Evolutionary conservation across 2,329 filamentous ascomycete genomes (phyloP).

Genomic region (Ascosphaera aggregata): DNA sequence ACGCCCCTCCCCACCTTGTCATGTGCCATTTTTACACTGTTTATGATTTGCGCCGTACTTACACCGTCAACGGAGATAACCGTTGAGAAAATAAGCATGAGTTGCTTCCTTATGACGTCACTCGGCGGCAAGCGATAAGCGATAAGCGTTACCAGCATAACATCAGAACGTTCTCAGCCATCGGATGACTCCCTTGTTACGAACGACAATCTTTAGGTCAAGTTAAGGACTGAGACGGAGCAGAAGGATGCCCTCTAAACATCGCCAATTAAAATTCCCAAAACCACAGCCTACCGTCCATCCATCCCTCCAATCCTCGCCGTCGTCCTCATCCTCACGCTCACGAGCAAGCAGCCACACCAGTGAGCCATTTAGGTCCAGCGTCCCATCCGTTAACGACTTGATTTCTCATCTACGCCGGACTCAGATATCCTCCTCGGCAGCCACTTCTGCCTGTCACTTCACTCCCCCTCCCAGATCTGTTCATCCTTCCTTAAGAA

Average conservation of each 20-base stretch:
- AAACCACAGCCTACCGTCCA: conserved; percentile 20
- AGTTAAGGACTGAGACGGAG: too few relatives aligned
- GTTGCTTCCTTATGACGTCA: too few relatives aligned
- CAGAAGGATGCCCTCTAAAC: conserved; percentile 24
- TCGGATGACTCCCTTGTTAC: too few relatives aligned
- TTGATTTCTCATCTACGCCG: conserved; percentile 23
- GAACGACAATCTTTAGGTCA: too few relatives aligned
- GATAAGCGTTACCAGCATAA: too few relatives aligned
- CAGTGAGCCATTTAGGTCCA: conserved; percentile 7
- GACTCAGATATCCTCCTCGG: conserved; percentile 12
- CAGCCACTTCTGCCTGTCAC: background rate
- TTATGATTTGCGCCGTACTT: too few relatives aligned
- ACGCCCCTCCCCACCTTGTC: too few relatives aligned
- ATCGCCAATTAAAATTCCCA: conserved; percentile 14
- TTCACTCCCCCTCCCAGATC: conserved; percentile 12
- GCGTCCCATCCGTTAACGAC: conserved; percentile 20
- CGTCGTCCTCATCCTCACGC: background rate
- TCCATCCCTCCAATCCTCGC: conserved; percentile 14
- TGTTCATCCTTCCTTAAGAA: conserved; percentile 22
- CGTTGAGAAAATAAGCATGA: too few relatives aligned
- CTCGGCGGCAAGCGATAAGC: too few relatives aligned
- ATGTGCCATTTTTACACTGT: too few relatives aligned
- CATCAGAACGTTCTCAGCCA: too few relatives aligned
- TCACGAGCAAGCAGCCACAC: background rate
- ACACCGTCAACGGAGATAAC: too few relatives aligned